Evolutionary conservation across 768 basidiomycete species (phyloP).

Genomic region (Boletus vinaceobasis): DNA sequence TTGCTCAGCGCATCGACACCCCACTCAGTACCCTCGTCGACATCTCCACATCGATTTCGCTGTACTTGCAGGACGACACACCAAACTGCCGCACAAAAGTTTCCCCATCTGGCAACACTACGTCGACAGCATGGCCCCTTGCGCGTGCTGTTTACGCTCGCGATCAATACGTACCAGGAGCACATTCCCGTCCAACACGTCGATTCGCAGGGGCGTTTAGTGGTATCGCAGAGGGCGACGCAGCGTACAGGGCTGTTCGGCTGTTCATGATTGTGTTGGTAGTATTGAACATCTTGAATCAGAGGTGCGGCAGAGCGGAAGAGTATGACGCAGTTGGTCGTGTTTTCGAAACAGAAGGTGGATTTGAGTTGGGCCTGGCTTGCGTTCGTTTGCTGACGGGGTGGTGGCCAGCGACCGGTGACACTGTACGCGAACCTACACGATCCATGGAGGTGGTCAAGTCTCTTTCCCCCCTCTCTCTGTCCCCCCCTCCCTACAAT

Average conservation of each 20-base stretch:
- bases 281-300: constrained; percentile 84
- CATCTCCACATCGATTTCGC: constrained; percentile 75
- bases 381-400: background rate
- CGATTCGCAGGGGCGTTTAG: constrained; percentile 73
- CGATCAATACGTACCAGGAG: constrained; percentile 72
- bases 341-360: constrained; percentile 90
- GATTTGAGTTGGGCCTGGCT: background rate
- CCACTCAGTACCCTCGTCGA: constrained; percentile 67
- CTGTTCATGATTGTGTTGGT: constrained; percentile 95
- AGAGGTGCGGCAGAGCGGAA: constrained; percentile 75
- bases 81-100: constrained; percentile 68
- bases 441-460: constrained; percentile 94
- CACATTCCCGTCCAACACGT: constrained; percentile 63
- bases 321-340: constrained; percentile 88
- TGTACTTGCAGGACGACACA: constrained; percentile 73
- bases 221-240: constrained; percentile 81
- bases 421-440: constrained; percentile 79
- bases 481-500: background rate
- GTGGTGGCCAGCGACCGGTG: constrained; percentile 60
- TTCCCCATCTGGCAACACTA: constrained; percentile 95
- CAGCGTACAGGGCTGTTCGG: constrained; percentile 74
- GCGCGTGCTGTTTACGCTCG: constrained; percentile 76
- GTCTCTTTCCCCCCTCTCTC: constrained; percentile 46
- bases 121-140: constrained; percentile 83
- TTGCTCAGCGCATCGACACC: background rate